Base-by-base conservation (phyloP, 805 yeast species). In the Candida caryicola region DNA sequence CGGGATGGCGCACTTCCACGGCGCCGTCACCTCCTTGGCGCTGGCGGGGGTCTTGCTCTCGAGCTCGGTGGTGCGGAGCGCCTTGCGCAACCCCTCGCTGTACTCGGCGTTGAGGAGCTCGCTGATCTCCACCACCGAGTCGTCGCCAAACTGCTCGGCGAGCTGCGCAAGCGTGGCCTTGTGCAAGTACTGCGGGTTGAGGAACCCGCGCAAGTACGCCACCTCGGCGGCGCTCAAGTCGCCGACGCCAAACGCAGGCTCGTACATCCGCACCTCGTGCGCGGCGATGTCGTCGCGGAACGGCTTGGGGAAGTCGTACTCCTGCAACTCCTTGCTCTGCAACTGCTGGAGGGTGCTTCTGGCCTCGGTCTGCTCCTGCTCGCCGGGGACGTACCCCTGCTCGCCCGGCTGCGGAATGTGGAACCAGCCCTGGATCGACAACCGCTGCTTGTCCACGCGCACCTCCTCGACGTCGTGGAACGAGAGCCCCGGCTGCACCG, bases 391-490 rank as follows among this genome's bases (percentile, higher is more conserved):
- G 54, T 61, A 91, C 0, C 97, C 98, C 23, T 76, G 80, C 62
- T 93, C 99, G 7, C 95, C 97, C 8, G 66, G 67, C 58, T 93
- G 98, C 3, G 99, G 99, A 36, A 90, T 86, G 60, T 93, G 99
- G 57, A 91, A 95, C 99, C 99, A 95, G 1, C 99, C 99, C 54
- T 93, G 96, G 43, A 93, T 87, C 0, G 96, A 86, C 25, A 93
- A 67, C 54, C 99, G 74, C 46, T 89, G 95, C 55, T 83, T 86
- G 55, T 90, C 95, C 1, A 82, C 95, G 44, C 82, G 76, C 1
- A 95, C 99, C 60, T 93, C 99, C 64, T 95, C 98, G 9, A 93
- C 99, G 52, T 95, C 99, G 60, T 93, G 99, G 74, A 93, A 93
- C 2, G 96, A 85, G 34, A 83, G 75, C 0, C 99, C 99, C 0